These are phyloP conservation scores for Parafenestella ontariensis DNA, from an alignment of 2,329 filamentous ascomycete species.

Conservation along the genomic window DNA sequence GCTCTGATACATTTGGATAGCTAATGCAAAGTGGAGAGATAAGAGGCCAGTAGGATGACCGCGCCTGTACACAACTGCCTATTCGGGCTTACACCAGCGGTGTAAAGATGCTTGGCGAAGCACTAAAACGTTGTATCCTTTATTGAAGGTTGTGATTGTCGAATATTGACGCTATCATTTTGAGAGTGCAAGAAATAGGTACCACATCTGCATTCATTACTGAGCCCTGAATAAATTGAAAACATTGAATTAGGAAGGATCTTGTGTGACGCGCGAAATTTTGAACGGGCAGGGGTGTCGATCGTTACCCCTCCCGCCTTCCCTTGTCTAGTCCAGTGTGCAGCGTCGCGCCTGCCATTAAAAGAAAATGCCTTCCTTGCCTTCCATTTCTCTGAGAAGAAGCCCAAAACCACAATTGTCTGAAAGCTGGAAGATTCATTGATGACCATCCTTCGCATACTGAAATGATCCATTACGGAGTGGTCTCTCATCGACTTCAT, in stretches of 20 bases:
- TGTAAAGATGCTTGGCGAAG: background rate
- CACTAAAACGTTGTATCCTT: background rate
- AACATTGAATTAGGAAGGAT: background rate
- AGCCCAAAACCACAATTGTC: too few relatives aligned
- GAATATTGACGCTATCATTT: background rate
- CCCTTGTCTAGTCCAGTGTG: background rate
- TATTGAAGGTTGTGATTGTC: background rate
- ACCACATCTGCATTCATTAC: background rate
- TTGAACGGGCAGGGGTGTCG: background rate
- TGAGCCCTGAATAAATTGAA: background rate
- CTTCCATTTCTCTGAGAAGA: background rate
- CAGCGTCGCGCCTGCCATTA: background rate
- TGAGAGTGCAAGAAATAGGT: background rate
- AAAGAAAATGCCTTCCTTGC: background rate
- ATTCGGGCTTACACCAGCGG: background rate
- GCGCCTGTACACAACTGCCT: background rate
- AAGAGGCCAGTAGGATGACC: background rate
- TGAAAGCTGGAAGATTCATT: too few relatives aligned
- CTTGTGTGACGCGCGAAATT: background rate
- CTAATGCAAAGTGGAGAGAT: background rate
- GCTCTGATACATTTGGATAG: background rate
- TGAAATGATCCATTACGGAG: too few relatives aligned
- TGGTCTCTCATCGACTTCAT: too few relatives aligned
- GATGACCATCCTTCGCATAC: too few relatives aligned
- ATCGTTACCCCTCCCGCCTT: background rate